Evolutionary conservation across 2,329 filamentous ascomycete genomes (phyloP).

Genomic region (Ceratocystis destructans): DNA sequence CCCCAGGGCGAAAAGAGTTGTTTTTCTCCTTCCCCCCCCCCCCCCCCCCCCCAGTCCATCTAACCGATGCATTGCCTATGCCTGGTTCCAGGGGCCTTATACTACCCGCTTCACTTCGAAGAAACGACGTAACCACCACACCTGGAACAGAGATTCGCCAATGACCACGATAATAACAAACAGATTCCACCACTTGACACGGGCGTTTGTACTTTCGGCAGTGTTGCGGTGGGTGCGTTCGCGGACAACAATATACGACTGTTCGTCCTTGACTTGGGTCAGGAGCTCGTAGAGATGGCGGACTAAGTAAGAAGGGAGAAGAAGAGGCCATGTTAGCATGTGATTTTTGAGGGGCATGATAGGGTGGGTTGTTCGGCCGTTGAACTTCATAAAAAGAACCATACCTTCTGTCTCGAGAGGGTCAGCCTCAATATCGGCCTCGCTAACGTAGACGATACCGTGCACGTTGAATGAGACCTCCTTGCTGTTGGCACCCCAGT

Average conservation of each 20-base stretch:
- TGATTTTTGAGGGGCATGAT: neutral
- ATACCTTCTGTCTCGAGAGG: slow-evolving; percentile 82
- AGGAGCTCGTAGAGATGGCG: slow-evolving; percentile 72
- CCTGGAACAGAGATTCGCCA: slow-evolving; percentile 91
- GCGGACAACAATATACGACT: slow-evolving; percentile 88
- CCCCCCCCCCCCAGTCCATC: neutral
- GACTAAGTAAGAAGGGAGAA: slow-evolving; percentile 44
- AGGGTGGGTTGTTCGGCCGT: neutral
- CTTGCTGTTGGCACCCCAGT: slow-evolving; percentile 91
- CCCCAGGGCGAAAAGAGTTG: too few species aligned
- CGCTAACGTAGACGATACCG: slow-evolving; percentile 92
- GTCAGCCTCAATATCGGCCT: slow-evolving; percentile 69
- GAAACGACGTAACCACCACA: slow-evolving; percentile 98
- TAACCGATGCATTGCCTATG: neutral
- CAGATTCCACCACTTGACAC: slow-evolving; percentile 99
- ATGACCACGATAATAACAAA: slow-evolving; percentile 85
- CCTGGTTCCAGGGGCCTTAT: neutral
- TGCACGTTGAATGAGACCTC: slow-evolving; percentile 99
- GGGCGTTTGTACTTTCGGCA: slow-evolving; percentile 90
- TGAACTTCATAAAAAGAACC: slow-evolving; percentile 20
- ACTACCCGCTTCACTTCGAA: slow-evolving; percentile 52
- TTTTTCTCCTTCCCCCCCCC: neutral
- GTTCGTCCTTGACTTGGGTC: slow-evolving; percentile 90
- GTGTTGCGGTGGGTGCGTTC: slow-evolving; percentile 97
- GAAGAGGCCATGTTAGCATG: slow-evolving; percentile 16